Conservation (phyloP, 805 yeast species). For the Suhomyces tanzawaensis region DNA sequence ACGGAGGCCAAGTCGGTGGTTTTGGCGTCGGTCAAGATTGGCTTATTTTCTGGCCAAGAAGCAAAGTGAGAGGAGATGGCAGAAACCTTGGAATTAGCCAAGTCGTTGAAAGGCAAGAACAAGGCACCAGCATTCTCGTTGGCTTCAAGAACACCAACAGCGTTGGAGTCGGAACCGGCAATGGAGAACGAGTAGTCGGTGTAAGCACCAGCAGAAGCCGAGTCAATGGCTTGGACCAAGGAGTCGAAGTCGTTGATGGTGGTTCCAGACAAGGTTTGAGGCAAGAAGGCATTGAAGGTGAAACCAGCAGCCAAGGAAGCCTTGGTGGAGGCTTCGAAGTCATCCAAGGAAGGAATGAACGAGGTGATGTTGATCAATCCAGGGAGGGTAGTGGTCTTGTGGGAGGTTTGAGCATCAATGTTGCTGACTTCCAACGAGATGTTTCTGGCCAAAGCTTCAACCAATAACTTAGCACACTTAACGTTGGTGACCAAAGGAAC, state of each 20-base stretch:
- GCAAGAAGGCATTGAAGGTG: constrained; percentile 78
- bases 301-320: constrained; percentile 81
- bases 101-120: constrained; percentile 76
- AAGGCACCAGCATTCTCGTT: constrained; percentile 71
- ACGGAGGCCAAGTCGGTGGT: constrained; percentile 92
- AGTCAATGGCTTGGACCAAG: constrained; percentile 60
- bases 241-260: constrained; percentile 64
- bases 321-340: constrained; percentile 67
- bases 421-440: constrained; percentile 64
- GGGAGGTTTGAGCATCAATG: constrained; percentile 89
- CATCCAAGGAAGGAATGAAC: constrained; percentile 69
- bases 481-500: constrained; percentile 97
- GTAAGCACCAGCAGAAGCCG: constrained; percentile 58
- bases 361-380: constrained; percentile 84
- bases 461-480: constrained; percentile 90
- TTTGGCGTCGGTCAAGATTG: constrained; percentile 88
- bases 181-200: constrained; percentile 82
- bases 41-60: constrained; percentile 80
- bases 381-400: constrained; percentile 76
- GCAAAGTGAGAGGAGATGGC: constrained; percentile 76
- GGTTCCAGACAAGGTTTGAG: constrained; percentile 63
- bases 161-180: constrained; percentile 76
- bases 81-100: constrained; percentile 67
- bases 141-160: constrained; percentile 58
- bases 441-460: constrained; percentile 87